Percentiles rank a stretch among this genome's conserved stretches.
Evolutionary conservation across 1,284 basidiomycete genomes (phyloP).

Genomic region (Melampsora americana): DNA sequence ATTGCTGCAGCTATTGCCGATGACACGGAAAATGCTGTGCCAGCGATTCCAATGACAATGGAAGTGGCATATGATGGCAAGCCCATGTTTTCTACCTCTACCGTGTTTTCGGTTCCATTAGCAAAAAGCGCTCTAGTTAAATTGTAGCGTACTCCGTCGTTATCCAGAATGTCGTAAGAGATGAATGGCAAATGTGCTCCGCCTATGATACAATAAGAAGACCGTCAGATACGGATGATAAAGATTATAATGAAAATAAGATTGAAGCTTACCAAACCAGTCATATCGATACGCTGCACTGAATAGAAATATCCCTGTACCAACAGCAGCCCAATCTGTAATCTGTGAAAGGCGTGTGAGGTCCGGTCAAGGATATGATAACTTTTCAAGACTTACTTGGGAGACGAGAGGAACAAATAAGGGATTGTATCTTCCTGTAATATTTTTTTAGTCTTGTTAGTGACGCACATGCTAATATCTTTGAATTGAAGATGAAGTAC

Average conservation of each 20-base stretch:
- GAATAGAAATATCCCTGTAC: slow-evolving; percentile 33
- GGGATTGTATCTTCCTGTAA: slow-evolving; percentile 24
- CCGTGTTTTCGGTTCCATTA: slow-evolving; percentile 27
- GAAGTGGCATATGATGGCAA: slow-evolving; percentile 22
- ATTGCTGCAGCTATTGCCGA: slow-evolving; percentile 28
- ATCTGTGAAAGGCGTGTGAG: slow-evolving; percentile 4
- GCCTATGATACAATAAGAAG: not conserved
- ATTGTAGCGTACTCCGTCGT: slow-evolving; percentile 20
- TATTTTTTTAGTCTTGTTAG: not conserved
- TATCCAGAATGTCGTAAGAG: slow-evolving; percentile 32
- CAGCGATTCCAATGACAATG: slow-evolving; percentile 15
- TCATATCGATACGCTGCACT: slow-evolving; percentile 37
- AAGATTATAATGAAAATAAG: not conserved
- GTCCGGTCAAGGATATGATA: not conserved
- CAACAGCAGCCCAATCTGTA: slow-evolving; percentile 28
- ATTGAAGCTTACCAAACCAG: slow-evolving; percentile 34
- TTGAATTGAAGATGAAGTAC: not conserved
- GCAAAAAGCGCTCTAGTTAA: slow-evolving; percentile 8
- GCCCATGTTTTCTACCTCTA: slow-evolving; percentile 16
- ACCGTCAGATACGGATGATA: not conserved
- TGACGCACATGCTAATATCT: not conserved
- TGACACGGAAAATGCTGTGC: slow-evolving; percentile 22
- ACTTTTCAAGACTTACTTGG: slow-evolving; percentile 20
- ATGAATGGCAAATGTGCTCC: slow-evolving; percentile 37
- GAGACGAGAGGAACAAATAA: slow-evolving; percentile 26